A percentile compares a stretch with the other conserved stretches of the same genome.
Evolutionary conservation across 345 rosid species (phyloP).

Genomic region (Citrus unshiu): DNA sequence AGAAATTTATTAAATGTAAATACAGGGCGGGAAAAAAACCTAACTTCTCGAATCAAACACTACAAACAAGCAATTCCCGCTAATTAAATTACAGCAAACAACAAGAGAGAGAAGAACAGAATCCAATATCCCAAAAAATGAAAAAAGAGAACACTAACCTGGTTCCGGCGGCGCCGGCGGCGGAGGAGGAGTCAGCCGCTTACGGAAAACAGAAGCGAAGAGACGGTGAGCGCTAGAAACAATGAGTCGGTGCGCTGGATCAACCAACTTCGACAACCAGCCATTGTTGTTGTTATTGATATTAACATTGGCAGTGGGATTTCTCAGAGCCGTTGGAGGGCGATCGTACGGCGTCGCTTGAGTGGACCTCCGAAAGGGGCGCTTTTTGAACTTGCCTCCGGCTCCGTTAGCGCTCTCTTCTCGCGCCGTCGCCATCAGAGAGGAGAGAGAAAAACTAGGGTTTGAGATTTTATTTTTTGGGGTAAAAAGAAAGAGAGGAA

Average conservation of each 20-base stretch:
- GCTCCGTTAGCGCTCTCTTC: constrained; percentile 28
- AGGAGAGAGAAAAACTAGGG: constrained; percentile 33
- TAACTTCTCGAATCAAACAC: neutral
- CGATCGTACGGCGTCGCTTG: constrained; percentile 77
- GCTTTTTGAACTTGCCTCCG: constrained; percentile 75
- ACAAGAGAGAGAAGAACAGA: neutral
- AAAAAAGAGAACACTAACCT: constrained; percentile 22
- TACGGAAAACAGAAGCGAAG: constrained; percentile 67
- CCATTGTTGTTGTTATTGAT: constrained; percentile 32
- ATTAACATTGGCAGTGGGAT: constrained; percentile 26
- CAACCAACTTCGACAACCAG: constrained; percentile 84
- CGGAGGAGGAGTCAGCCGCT: constrained; percentile 59
- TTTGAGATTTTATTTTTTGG: constrained; percentile 19
- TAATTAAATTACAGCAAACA: neutral
- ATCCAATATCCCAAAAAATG: neutral
- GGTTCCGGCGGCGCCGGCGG: constrained; percentile 23
- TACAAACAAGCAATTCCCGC: neutral
- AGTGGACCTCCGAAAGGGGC: constrained; percentile 42
- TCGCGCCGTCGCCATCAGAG: constrained; percentile 50
- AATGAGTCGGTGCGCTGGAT: constrained; percentile 86
- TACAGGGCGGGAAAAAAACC: neutral
- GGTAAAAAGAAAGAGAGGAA: constrained; percentile 3
- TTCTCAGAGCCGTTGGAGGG: constrained; percentile 45
- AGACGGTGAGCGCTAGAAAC: constrained; percentile 73
- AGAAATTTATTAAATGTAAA: neutral